Evolutionary conservation across 768 basidiomycete species (phyloP), one percentile per base, ranked within the genome.

Genomic region (Lentinula edodes): DNA sequence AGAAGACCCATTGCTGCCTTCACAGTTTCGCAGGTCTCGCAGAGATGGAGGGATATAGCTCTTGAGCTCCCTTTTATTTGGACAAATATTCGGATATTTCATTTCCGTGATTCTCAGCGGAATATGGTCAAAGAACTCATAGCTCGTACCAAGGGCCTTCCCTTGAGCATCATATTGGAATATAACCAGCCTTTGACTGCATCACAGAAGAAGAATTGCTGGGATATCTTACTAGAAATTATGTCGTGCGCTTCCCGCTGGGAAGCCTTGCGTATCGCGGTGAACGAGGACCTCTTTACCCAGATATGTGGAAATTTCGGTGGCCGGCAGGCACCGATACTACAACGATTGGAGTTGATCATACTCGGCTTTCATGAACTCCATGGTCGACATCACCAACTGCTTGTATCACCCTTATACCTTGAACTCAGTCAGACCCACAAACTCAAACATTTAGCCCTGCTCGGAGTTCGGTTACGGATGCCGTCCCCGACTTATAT

Each of bases 21-120:
- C 18, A 45, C 58, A 7, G 34, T 59, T 32, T 59, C 58, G 6
- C 58, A 59, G 45, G 58, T 59, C 32, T 59, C 45, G 13, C 43
- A 51, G 18, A 59, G 58, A 59, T 59, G 58, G 58, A 59, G 58
- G 48, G 45, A 41, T 10, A 46, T 58, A 32, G 57, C 57, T 46
- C 43, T 45, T 8, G 42, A 36, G 3, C n/a, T 36, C 28, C 57
- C 57, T 8, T 35, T 13, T 6, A 45, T 58, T 35, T 58, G 57
- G 57, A 58, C 57, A 18, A 23, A 46, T 36, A 58, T 58, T 5
- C 57, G 43, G 5, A 58, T 58, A 23, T 58, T 58, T n/a, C 57
- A 58, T 39, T 58, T 58, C 57, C 42, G 32, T 7, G 16, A 58
- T 20, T 46, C 35, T 7, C 57, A 58, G 42, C 43, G 42, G n/a